Evolutionary conservation across 176 grass and related monocot species (phyloP), one percentile per base, ranked within the genome.

Genomic region (Avena atlantica): DNA sequence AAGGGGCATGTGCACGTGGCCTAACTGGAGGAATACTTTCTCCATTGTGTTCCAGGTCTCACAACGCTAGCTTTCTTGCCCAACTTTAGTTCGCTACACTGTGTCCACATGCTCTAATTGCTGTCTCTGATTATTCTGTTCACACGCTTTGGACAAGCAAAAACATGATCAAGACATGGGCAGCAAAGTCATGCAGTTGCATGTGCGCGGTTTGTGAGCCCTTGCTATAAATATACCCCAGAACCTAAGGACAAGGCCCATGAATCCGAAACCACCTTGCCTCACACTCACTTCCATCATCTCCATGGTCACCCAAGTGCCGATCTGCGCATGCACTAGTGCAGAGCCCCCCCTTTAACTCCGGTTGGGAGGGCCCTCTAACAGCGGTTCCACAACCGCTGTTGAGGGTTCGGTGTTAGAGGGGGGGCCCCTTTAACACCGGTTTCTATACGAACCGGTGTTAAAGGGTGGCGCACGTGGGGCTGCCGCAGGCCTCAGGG

Each of bases 151-250:
- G 27, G 12, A 27, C 50, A 76, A 14, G 15, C 29, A 31, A 86
- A 81, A 58, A 23, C 14, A 8, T 78, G 52, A 81, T 42, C 42
- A 51, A 76, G 81, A 85, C 52, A 81, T 71, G 52, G 16, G 62
- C 65, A 34, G 49, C 31, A 83, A 65, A 62, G 67, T 19, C 15
- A 34, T 25, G 67, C 24, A 74, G 12, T 48, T 48, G n/a, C 34
- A 27, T 49, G 17, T 24, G 42, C 3, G 14, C 9, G 12, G 12
- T 27, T 75, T 52, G 1, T 15, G 14, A 70, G 15, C 9, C 23
- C 29, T 44, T 29, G 52, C 89, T 97, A 97, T 97, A 97, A 79
- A 91, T 92, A 51, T 58, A 65, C 25, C 7, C 25, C 51, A 37
- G 34, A 37, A 48, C 42, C n/a, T 79, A 75, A 76, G 42, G 75